These are phyloP conservation scores for Setaria viridis DNA, from an alignment of 202 grass and related monocot species.

Conservation along the genomic window DNA sequence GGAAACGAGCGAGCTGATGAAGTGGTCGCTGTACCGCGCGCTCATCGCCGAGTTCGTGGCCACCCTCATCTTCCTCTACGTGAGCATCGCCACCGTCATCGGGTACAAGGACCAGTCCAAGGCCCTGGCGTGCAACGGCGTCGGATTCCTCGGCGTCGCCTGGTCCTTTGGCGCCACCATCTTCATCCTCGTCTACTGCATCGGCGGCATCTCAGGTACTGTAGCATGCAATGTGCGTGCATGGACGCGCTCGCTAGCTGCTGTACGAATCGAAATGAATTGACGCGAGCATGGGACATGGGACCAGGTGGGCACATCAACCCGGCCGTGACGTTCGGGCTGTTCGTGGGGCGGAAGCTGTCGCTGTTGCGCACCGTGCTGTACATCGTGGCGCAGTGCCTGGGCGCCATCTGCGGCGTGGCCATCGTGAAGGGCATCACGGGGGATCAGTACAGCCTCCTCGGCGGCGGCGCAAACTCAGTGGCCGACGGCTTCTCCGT, in stretches of 20 bases:
- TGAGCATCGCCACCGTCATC: slow-evolving; percentile 82
- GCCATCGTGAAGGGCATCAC: slow-evolving; percentile 73
- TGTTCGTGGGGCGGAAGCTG: slow-evolving; percentile 67
- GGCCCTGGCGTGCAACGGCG: slow-evolving; percentile 37
- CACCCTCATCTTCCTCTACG: slow-evolving; percentile 80
- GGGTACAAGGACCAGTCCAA: slow-evolving; percentile 70
- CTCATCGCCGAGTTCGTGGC: slow-evolving; percentile 79
- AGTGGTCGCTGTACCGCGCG: slow-evolving; percentile 81
- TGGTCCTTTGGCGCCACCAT: slow-evolving; percentile 90
- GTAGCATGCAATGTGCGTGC: neutral
- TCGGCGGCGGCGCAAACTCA: slow-evolving; percentile 64
- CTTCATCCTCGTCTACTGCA: slow-evolving; percentile 89
- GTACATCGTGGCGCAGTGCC: slow-evolving; percentile 74
- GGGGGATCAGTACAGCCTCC: neutral
- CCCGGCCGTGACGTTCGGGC: slow-evolving; percentile 75
- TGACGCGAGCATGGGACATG: too few species aligned
- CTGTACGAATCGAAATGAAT: too few species aligned
- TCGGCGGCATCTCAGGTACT: slow-evolving; percentile 65
- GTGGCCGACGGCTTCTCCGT: slow-evolving; percentile 34
- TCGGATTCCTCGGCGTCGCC: slow-evolving; percentile 73
- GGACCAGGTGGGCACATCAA: slow-evolving; percentile 75
- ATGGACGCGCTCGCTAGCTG: too few species aligned
- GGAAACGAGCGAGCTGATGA: slow-evolving; percentile 57
- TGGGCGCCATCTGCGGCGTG: slow-evolving; percentile 79
- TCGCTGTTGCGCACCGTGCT: slow-evolving; percentile 56